A percentile compares a stretch with the other conserved stretches of the same genome.
Evolutionary conservation across 805 yeast species (phyloP).

Genomic region (Lachancea fermentati): DNA sequence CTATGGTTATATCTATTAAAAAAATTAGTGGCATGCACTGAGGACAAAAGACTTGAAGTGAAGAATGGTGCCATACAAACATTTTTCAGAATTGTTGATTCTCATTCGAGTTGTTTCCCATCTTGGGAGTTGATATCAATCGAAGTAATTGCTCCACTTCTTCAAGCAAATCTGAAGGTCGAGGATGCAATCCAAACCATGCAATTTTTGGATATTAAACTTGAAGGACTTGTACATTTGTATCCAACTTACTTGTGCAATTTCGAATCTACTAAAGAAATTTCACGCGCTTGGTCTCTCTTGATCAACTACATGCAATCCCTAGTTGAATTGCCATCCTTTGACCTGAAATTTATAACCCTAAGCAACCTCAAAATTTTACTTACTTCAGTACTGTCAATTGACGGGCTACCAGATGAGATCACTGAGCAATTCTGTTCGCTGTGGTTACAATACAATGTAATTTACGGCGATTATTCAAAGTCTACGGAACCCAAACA

Average conservation of each 20-base stretch:
- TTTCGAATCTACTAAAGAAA: conserved; percentile 22
- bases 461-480: conserved; percentile 39
- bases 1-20: conserved; percentile 63
- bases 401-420: conserved; percentile 27
- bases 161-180: conserved; percentile 27
- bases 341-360: conserved; percentile 41
- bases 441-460: conserved; percentile 45
- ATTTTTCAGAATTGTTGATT: conserved; percentile 71
- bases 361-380: conserved; percentile 51
- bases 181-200: conserved; percentile 41
- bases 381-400: conserved; percentile 39
- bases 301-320: conserved; percentile 45
- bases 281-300: conserved; percentile 47
- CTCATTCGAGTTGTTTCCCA: conserved; percentile 54
- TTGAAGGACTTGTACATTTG: conserved; percentile 62
- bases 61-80: conserved; percentile 89
- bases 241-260: conserved; percentile 47
- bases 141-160: conserved; percentile 54
- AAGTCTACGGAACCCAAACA: conserved; percentile 20
- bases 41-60: conserved; percentile 69
- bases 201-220: conserved; percentile 56
- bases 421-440: conserved; percentile 38
- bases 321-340: conserved; percentile 39
- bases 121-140: conserved; percentile 66
- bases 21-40: conserved; percentile 55